These are phyloP conservation scores for Solanum peruvianum DNA, from an alignment of 257 asterid species.

Conservation along the genomic window DNA sequence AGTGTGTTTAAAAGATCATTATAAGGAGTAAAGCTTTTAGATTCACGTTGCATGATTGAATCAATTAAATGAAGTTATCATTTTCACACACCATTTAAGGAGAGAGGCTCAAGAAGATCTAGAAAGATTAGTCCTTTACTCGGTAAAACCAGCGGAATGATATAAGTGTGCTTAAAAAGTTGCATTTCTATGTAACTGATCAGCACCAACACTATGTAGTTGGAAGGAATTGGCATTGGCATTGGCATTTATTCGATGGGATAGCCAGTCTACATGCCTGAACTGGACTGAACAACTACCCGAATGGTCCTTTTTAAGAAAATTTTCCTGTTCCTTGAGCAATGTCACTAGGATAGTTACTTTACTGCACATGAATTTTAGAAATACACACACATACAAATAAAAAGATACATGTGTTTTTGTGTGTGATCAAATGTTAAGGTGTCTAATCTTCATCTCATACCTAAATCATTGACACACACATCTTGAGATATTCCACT, in stretches of 20 bases:
- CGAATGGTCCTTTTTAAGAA: neutral
- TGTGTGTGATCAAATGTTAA: neutral
- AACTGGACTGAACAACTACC: neutral
- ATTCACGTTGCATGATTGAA: neutral
- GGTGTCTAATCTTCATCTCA: neutral
- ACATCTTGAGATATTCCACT: constrained; percentile 77
- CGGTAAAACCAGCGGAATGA: neutral
- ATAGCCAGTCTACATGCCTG: neutral
- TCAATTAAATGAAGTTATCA: neutral
- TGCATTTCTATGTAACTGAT: neutral
- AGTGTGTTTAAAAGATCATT: neutral
- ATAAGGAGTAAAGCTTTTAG: neutral
- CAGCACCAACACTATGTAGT: neutral
- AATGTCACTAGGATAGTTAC: neutral
- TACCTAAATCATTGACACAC: constrained; percentile 88
- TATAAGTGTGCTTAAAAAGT: neutral
- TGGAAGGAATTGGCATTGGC: neutral
- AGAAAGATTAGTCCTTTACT: neutral
- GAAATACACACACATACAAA: neutral
- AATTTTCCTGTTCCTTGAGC: neutral
- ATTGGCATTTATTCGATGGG: too few species aligned
- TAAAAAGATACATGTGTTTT: neutral
- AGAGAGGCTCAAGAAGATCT: neutral
- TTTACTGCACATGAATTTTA: neutral
- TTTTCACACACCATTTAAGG: neutral